A percentile compares a stretch with the other conserved stretches of the same genome.
Evolutionary conservation across 805 yeast species (phyloP).

Genomic region (Pichia thaimueangensis): DNA sequence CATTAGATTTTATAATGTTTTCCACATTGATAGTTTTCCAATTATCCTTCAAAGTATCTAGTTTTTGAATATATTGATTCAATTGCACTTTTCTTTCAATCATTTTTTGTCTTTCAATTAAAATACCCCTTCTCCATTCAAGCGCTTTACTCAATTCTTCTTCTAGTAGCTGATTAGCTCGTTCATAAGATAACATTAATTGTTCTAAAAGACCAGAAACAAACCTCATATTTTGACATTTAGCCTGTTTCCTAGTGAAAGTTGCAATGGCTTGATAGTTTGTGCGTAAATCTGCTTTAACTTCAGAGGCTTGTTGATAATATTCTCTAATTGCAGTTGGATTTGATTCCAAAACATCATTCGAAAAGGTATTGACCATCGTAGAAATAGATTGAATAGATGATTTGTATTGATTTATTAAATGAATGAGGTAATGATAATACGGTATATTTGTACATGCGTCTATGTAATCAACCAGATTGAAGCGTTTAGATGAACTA

Average conservation of each 20-base stretch:
- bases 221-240: constrained; percentile 25
- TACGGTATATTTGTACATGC: constrained; percentile 26
- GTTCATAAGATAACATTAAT: constrained; percentile 23
- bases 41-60: constrained; percentile 10
- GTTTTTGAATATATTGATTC: constrained; percentile 13
- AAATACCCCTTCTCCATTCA: constrained; percentile 21
- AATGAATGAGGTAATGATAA: constrained; percentile 25
- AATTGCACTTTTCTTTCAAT: constrained; percentile 20
- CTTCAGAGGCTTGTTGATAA: constrained; percentile 22
- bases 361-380: constrained; percentile 24
- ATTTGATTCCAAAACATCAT: constrained; percentile 26
- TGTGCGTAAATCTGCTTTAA: constrained; percentile 22
- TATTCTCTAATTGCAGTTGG: constrained; percentile 29
- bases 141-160: constrained; percentile 19
- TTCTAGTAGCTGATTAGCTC: constrained; percentile 18
- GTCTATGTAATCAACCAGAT: constrained; percentile 24
- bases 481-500: constrained; percentile 13
- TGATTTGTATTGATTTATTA: constrained; percentile 25
- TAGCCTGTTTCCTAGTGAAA: constrained; percentile 26
- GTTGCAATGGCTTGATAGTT: constrained; percentile 29
- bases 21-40: constrained; percentile 11
- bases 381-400: constrained; percentile 23
- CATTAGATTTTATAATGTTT: constrained; percentile 3
- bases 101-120: constrained; percentile 21
- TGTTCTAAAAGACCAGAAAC: constrained; percentile 24